Percentiles rank a stretch among this genome's conserved stretches.
These are phyloP conservation scores for Ophiostoma montium DNA, from an alignment of 2,329 filamentous ascomycete genomes.

Conservation along the genomic window DNA sequence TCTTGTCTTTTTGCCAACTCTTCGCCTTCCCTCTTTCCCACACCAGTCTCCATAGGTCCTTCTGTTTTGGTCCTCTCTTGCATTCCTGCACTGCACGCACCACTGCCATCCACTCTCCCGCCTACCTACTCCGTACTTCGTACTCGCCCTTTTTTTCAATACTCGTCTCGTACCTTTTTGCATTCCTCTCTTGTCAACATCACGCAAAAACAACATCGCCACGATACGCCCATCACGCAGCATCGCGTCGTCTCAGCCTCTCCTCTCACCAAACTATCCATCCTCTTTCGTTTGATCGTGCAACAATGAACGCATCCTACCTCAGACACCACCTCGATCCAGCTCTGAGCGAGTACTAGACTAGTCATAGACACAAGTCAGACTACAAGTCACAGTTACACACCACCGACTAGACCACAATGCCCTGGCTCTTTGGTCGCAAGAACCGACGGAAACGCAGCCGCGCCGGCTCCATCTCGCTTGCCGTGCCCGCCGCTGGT, in stretches of 20 bases:
- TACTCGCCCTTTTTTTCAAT: too few relatives aligned
- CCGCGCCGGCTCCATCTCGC: conserved; percentile 34
- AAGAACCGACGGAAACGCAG: conserved; percentile 52
- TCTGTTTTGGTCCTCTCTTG: not conserved
- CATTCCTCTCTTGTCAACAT: too few relatives aligned
- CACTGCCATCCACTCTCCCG: not conserved
- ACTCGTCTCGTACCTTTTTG: too few relatives aligned
- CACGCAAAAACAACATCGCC: too few relatives aligned
- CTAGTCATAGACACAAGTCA: not conserved
- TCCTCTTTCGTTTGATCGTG: too few relatives aligned
- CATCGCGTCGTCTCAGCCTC: too few relatives aligned
- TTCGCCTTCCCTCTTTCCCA: not conserved
- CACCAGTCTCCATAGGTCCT: too few relatives aligned
- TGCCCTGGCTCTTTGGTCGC: conserved; percentile 77
- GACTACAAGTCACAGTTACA: too few relatives aligned
- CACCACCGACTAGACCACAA: conserved; percentile 20
- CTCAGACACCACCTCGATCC: not conserved
- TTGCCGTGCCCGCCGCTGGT: conserved; percentile 21
- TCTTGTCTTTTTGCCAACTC: not conserved
- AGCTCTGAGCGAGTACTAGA: not conserved
- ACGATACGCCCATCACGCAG: too few relatives aligned
- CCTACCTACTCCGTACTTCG: not conserved
- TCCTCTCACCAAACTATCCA: too few relatives aligned
- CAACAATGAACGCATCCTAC: not conserved
- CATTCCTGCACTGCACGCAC: not conserved